Evolutionary conservation across 106 monocot genomes (phyloP), one percentile per base, ranked within the genome.

Genomic region (Dendrobium catenatum): DNA sequence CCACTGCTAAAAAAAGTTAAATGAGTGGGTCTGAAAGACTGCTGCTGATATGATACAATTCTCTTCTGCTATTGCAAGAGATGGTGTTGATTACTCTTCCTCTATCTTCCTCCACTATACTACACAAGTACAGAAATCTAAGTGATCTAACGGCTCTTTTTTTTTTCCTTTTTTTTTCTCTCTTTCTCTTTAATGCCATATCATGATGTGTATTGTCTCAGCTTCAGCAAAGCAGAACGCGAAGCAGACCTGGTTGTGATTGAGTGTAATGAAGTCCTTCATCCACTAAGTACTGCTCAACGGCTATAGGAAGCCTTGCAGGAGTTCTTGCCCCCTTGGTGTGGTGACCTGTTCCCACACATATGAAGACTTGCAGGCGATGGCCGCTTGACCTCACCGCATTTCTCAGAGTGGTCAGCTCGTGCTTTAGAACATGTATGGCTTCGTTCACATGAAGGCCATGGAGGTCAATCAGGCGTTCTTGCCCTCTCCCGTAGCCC

Each of bases 381-480:
- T 88, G 87, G 9, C 93, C 92, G 2, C 85, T 58, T 0, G 93
- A 83, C 81, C 95, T 84, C 11, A 88, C 91, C 3, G 84, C 80
- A 70, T 82, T 88, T 84, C 85, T 89, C 85, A 91, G 59, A 79
- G 81, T 82, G 78, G 64, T 82, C 43, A 99, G 72, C 75, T 99
- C 95, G 49, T 93, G 87, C 82, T 95, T 88, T 37, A 99, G 81
- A 44, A 93, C 91, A 31, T 99, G 93, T 68, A 99, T 84, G 13
- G 95, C 99, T 79, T 99, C 99, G 10, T 77, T 90, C 19, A 89
- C 89, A 54, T 95, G 95, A 75, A 99, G 99, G 5, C 93, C 95
- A 17, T 93, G 93, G 0, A 99, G 86, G 77, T 99, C 95, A 18
- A 99, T 90, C 51, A 94, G 48, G 20, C 81, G 89, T n/a, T 94